Evolutionary conservation across 2,329 filamentous ascomycete species (phyloP).

Genomic region (Trichoderma koningii): DNA sequence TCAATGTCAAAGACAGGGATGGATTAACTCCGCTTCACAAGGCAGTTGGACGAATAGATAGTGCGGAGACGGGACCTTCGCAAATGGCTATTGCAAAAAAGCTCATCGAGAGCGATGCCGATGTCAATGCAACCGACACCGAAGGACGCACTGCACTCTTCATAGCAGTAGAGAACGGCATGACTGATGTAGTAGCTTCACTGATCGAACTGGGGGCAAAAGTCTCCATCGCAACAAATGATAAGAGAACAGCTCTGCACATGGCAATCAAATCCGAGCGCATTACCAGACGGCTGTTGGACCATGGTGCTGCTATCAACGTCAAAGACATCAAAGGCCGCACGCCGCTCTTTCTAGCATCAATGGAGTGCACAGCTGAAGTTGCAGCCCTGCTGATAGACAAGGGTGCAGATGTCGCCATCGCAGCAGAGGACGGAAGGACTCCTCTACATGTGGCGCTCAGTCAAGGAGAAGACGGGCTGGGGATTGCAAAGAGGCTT

Average conservation of each 20-base stretch:
- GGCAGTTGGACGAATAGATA: neutral
- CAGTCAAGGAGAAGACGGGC: neutral
- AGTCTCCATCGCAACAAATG: neutral
- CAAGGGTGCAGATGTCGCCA: neutral
- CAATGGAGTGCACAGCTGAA: neutral
- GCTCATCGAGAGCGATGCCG: neutral
- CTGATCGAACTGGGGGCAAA: neutral
- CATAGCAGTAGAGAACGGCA: neutral
- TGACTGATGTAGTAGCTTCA: neutral
- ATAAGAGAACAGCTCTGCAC: neutral
- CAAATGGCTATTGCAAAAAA: neutral
- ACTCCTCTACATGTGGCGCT: neutral
- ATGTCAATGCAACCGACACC: neutral
- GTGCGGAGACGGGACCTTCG: neutral
- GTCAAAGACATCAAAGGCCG: neutral
- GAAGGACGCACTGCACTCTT: neutral
- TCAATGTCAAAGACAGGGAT: neutral
- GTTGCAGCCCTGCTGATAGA: neutral
- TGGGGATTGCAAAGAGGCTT: neutral
- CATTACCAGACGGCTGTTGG: neutral
- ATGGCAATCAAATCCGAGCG: neutral
- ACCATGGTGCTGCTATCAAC: neutral
- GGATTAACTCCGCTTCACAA: constrained; percentile 16
- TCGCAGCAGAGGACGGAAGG: neutral
- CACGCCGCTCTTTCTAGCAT: neutral